Evolutionary conservation across 257 asterid genomes (phyloP), one percentile per base, ranked within the genome.

Genomic region (Nicotiana sylvestris): DNA sequence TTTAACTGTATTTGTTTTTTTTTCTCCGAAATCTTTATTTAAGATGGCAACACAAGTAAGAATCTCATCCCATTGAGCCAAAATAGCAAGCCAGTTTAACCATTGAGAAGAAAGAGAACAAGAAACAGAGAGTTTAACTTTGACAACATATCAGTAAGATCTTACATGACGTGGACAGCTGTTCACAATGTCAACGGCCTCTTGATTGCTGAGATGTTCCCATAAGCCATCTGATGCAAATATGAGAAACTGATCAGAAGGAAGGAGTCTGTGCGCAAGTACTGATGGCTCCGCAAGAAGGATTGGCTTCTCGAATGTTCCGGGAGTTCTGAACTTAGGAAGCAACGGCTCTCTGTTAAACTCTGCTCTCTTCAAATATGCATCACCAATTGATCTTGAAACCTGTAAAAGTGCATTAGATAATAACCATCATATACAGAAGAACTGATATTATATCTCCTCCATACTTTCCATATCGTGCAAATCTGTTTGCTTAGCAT

Each of bases 311-410:
- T 68, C 30, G 56, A 85, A 82, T 3, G 77, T 39, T 12, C 72
- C 87, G 35, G 85, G 49, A 72, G 82, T 25, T 49, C 85, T 82
- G 15, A 85, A 85, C 77, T 85, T 82, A n/a, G 87, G 81, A 33
- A 85, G 78, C 66, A 85, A 77, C 29, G 87, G 87, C 55, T 77
- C 83, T 77, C 77, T 77, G 9, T 85, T 85, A 62, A 85, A 85
- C 78, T 82, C 85, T n/a, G 81, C 4, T 58, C 27, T 85, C 56
- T 85, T 85, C 62, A 85, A 78, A 82, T 85, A 85, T 43, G 87
- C 87, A 85, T 85, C 87, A n/a, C 87, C 87, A 6, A 85, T 77
- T n/a, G 87, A 85, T 60, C 87, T 82, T 66, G 87, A 85, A 67
- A 85, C 83, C 87, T 85, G 83, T 15, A 84, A 25, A 43, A 43